Percentiles rank a stretch among this genome's conserved stretches.
phyloP scores from a whole-genome alignment of 345 rosid genomes.

The Populus ilicifolia region DNA sequence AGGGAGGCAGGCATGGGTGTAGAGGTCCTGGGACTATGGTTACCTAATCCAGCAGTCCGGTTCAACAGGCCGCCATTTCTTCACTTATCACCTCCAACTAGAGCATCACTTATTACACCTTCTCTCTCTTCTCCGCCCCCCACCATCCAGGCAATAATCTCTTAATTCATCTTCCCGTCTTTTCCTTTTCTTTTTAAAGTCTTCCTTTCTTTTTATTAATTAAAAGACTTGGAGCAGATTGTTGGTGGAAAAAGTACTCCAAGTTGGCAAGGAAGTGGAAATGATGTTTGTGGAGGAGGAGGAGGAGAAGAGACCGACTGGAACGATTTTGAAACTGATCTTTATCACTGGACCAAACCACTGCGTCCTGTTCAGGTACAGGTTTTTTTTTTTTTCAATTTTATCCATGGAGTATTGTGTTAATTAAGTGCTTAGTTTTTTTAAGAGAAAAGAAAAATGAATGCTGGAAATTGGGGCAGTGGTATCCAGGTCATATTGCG shows the following conservation, averaged over 20 bases:
- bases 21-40: constrained; percentile 16
- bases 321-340: constrained; percentile 71
- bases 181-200: neutral
- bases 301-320: constrained; percentile 56
- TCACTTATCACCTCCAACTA: neutral
- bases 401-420: neutral
- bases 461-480: constrained; percentile 35
- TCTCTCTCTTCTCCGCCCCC: constrained; percentile 42
- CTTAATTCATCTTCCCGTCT: neutral
- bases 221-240: constrained; percentile 37
- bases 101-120: constrained; percentile 34
- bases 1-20: neutral
- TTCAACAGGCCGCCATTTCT: neutral
- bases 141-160: constrained; percentile 49
- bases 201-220: neutral
- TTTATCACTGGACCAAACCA: constrained; percentile 59
- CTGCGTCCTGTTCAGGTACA: constrained; percentile 82
- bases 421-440: neutral
- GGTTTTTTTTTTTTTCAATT: neutral
- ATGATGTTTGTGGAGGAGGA: constrained; percentile 31
- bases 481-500: constrained; percentile 99
- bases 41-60: neutral
- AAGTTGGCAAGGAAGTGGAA: constrained; percentile 36
- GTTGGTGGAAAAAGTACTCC: constrained; percentile 49
- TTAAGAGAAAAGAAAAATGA: no score